These are phyloP conservation scores for Venturia aucupariae DNA, from an alignment of 2,329 filamentous ascomycete species.

Conservation along the genomic window DNA sequence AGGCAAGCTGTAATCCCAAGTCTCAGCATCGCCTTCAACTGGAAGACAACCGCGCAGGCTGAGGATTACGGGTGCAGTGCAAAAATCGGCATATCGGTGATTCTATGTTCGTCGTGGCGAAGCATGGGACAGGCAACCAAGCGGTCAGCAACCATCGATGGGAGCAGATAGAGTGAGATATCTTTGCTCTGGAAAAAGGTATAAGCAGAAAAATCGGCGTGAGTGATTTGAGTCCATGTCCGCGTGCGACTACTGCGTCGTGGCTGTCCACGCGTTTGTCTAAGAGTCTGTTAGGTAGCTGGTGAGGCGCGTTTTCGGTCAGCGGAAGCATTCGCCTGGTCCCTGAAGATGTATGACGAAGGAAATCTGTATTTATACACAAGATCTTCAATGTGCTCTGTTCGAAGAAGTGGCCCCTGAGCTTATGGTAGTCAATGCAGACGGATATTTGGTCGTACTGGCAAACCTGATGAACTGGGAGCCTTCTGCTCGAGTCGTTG, in stretches of 20 bases:
- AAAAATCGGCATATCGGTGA: background rate
- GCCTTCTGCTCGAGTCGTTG: too few species aligned
- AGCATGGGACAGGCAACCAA: background rate
- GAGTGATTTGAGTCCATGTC: background rate
- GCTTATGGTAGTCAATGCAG: too few species aligned
- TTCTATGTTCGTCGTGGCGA: background rate
- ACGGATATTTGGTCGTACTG: too few species aligned
- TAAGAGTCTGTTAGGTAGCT: background rate
- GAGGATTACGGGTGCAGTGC: background rate
- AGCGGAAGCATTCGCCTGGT: background rate
- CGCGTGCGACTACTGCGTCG: background rate
- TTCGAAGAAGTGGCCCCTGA: too few species aligned
- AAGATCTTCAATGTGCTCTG: background rate
- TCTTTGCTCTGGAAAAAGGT: background rate
- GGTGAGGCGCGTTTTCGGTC: background rate
- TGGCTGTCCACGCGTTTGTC: background rate
- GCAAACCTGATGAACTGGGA: too few species aligned
- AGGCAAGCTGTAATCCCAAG: background rate
- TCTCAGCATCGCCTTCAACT: background rate
- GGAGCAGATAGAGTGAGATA: background rate
- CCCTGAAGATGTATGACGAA: background rate
- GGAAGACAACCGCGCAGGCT: background rate
- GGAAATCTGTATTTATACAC: background rate
- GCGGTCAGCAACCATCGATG: background rate
- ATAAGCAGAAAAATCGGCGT: background rate